Evolutionary conservation across 106 monocot species (phyloP), one percentile per base, ranked within the genome.

Genomic region (Dioscorea dumetorum): DNA sequence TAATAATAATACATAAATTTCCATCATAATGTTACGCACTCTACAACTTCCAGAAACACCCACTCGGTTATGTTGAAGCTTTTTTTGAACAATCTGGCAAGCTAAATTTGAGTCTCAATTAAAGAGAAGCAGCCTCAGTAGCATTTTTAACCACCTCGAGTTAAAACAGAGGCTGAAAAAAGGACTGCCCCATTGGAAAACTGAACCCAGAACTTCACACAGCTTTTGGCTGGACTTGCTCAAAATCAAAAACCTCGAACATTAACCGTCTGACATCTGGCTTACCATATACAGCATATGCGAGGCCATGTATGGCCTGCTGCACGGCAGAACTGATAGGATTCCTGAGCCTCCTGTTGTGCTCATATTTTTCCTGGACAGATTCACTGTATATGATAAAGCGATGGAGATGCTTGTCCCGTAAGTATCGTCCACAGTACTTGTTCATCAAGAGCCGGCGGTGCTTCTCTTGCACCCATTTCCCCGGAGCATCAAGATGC

Each of bases 211-310:
- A 28, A 8, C 41, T 41, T 41, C 41, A 88, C 23, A 95, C 82
- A 50, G 74, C 72, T 74, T 93, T 92, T 24, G 97, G 97, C 23
- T 87, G 87, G 22, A 93, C 69, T 63, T 90, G 97, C 77, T 99
- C 97, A 31, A 93, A 93, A 75, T 99, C 92, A 35, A 99, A 99
- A 57, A 99, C 90, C 72, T 99, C 90, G 58, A 90, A 99, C 97
- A 99, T 99, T 58, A 99, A 75, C 10, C 97, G 79, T 66, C 97
- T 66, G 50, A 99, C 97, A 71, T 99, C 97, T 0, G 91, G 83
- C 57, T 99, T 99, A 13, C 97, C 97, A 50, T 99, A 99, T 33
- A 99, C 90, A 0, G 81, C 72, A 70, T 99, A 99, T 0, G 90
- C 70, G 9, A 99, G 79, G 0, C 92, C 97, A 52, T 99, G 97